phyloP scores from a whole-genome alignment of 2,329 filamentous ascomycete species.

The Ophidiomyces ophidiicola region DNA sequence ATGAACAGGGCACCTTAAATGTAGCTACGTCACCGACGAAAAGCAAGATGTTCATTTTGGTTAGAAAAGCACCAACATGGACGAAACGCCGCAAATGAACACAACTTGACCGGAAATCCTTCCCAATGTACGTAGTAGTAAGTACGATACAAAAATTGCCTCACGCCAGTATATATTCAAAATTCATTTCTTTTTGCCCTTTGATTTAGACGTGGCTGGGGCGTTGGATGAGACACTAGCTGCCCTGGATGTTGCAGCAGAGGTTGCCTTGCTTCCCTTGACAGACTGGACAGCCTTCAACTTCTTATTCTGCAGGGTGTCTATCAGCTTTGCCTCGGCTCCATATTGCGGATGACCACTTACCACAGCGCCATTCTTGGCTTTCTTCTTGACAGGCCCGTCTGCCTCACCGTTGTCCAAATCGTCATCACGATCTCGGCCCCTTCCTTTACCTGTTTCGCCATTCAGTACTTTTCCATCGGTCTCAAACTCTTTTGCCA shows the following conservation, averaged over 20 bases:
- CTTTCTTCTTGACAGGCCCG: conserved; percentile 87
- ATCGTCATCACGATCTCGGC: conserved; percentile 53
- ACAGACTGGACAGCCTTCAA: conserved; percentile 74
- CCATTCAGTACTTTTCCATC: conserved; percentile 43
- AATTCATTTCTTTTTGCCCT: conserved; percentile 6
- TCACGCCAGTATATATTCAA: not conserved
- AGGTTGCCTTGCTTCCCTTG: conserved; percentile 59
- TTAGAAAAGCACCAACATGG: too few relatives aligned
- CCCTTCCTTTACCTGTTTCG: conserved; percentile 54
- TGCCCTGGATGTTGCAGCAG: conserved; percentile 66
- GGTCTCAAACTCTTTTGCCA: conserved; percentile 81
- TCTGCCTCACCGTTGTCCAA: conserved; percentile 70
- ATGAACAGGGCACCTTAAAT: too few relatives aligned
- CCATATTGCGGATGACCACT: conserved; percentile 21
- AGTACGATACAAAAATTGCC: too few relatives aligned
- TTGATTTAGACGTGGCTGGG: conserved; percentile 22
- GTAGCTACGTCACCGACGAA: too few relatives aligned
- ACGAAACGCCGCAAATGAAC: too few relatives aligned
- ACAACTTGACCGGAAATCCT: too few relatives aligned
- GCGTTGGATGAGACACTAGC: conserved; percentile 73
- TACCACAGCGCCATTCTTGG: conserved; percentile 80
- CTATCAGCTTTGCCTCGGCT: not conserved
- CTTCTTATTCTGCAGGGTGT: conserved; percentile 78
- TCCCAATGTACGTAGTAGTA: too few relatives aligned
- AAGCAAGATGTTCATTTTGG: too few relatives aligned